Base-by-base conservation (phyloP, 371 early-diverging fungal species). In the Chytridium lagenaria region DNA sequence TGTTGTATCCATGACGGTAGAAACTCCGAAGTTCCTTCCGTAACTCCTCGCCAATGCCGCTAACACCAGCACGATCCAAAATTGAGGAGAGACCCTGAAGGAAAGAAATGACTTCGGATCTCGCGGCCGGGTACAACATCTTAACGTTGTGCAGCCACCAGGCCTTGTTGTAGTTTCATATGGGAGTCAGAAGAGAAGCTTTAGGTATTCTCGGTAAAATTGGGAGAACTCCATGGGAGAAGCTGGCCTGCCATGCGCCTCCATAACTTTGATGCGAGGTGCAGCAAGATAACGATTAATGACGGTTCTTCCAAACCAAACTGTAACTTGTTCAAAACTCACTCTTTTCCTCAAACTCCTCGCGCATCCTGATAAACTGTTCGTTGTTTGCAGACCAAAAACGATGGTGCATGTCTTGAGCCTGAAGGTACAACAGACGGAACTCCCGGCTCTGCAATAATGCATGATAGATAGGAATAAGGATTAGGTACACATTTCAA, bases 371-470 rank as follows among this genome's bases (percentile, higher is more conserved):
- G n/a, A 34, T 10, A 44, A 66, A 66, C 19, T 44, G 3, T 5
- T 3, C 16, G 66, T 66, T 66, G 44, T 66, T 66, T 22, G 38
- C 66, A 5, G 38, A 34, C 66, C 66, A 66, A 28, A 66, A 66
- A 2, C 26, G 12, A 38, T 66, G 66, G 33, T 66, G 66, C 39
- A 66, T 5, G 30, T 44, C 66, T 28, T 66, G 66, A 7, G 30
- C n/a, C 44, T 44, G n/a, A 5, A 23, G 3, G 44, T 44, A 44
- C 30, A 22, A 2, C 44, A 2, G 37, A 16, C 44, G 39, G 26
- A 15, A 66, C 22, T 5, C 66, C 23, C 5, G 38, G 44, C 28
- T 37, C 49, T 66, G n/a, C 37, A 30, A 63, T 34, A 19, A 5
- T 44, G 44, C 12, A 12, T 44, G 7, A 7, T 44, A 12, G 44